A percentile compares a stretch with the other conserved stretches of the same genome.
phyloP scores from a whole-genome alignment of 2,329 filamentous ascomycete species.

The Clonostachys byssicola region DNA sequence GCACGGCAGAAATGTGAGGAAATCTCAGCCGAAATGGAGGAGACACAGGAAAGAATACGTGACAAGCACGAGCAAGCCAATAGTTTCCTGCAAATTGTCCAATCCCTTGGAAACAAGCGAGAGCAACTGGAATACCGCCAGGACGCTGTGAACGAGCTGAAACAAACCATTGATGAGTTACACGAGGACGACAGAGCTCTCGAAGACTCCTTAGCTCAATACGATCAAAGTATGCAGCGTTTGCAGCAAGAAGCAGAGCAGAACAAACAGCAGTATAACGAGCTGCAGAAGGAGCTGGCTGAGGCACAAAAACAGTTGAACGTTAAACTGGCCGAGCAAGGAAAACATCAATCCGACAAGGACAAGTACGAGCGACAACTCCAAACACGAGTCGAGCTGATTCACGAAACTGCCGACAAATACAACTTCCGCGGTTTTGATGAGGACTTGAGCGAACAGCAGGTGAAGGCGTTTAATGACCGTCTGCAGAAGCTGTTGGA shows the following conservation, averaged over 20 bases:
- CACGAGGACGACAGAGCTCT: slow-evolving; percentile 75
- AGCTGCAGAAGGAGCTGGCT: slow-evolving; percentile 50
- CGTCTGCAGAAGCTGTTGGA: slow-evolving; percentile 69
- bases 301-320: slow-evolving; percentile 41
- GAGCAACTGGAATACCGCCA: slow-evolving; percentile 69
- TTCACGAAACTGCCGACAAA: slow-evolving; percentile 71
- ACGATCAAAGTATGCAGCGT: slow-evolving; percentile 68
- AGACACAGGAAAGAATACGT: slow-evolving; percentile 51
- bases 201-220: slow-evolving; percentile 67
- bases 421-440: slow-evolving; percentile 86
- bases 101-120: slow-evolving; percentile 70
- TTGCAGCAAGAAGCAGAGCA: slow-evolving; percentile 60
- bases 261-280: slow-evolving; percentile 60
- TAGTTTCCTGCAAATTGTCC: slow-evolving; percentile 69
- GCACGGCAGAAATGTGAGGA: slow-evolving; percentile 54
- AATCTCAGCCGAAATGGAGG: slow-evolving; percentile 56
- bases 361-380: slow-evolving; percentile 82
- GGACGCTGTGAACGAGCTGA: slow-evolving; percentile 66
- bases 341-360: slow-evolving; percentile 81
- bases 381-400: slow-evolving; percentile 63
- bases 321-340: slow-evolving; percentile 58
- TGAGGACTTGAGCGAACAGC: slow-evolving; percentile 67
- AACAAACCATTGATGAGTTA: slow-evolving; percentile 70
- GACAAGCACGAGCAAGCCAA: slow-evolving; percentile 71
- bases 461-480: slow-evolving; percentile 73